phyloP scores from a whole-genome alignment of 345 rosid genomes.

The Combretum micranthum region DNA sequence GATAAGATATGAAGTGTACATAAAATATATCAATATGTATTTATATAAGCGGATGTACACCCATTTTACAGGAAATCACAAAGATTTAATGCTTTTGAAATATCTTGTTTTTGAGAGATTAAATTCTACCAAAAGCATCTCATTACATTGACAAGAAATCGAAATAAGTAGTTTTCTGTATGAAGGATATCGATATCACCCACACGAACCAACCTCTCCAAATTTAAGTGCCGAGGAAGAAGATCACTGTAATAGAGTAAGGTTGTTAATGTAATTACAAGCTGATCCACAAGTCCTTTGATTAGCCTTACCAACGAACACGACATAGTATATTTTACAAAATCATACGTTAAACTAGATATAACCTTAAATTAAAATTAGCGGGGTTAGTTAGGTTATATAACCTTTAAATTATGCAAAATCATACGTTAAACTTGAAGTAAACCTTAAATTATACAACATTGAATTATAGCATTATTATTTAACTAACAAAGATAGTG shows the following conservation, averaged over 20 bases:
- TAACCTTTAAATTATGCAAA: too few relatives aligned
- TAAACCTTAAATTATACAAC: too few relatives aligned
- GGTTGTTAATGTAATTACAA: conserved; percentile 22
- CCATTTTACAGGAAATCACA: too few relatives aligned
- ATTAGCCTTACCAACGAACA: conserved; percentile 17
- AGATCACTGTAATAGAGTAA: conserved; percentile 23
- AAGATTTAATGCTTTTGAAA: not conserved
- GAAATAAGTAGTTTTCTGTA: conserved; percentile 25
- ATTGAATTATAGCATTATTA: too few relatives aligned
- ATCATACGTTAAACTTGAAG: too few relatives aligned
- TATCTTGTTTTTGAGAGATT: too few relatives aligned
- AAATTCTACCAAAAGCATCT: conserved; percentile 33
- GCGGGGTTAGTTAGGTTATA: too few relatives aligned
- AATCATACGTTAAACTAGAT: not conserved
- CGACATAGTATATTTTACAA: not conserved
- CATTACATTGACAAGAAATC: conserved; percentile 24
- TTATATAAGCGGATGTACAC: too few relatives aligned
- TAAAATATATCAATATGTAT: too few relatives aligned
- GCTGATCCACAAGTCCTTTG: conserved; percentile 14
- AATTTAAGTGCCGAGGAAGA: conserved; percentile 35
- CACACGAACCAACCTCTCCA: conserved; percentile 25
- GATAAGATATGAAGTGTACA: too few relatives aligned
- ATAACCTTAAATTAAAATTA: too few relatives aligned
- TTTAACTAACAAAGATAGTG: too few relatives aligned
- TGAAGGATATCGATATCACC: conserved; percentile 25